Evolutionary conservation across 2,329 filamentous ascomycete species (phyloP), one percentile per base, ranked within the genome.

Genomic region (Phaeomoniella chlamydospora): DNA sequence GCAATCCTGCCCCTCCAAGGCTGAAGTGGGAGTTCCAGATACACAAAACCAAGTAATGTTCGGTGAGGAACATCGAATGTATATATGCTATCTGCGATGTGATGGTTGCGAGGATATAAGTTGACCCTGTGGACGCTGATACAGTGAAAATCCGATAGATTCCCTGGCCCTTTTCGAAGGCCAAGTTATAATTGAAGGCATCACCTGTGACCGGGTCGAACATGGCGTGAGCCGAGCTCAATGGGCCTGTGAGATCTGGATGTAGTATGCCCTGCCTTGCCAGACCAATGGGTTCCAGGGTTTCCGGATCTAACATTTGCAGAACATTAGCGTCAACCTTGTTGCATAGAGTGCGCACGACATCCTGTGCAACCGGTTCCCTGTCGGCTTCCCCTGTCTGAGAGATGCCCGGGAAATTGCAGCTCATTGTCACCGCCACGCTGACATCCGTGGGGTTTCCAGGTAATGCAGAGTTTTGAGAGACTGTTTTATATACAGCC

Each of bases 171-270:
- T 74, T 76, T 13, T 82, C 52, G 34, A 46, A 44, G 0, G 74
- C 66, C n/a, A 87, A 68, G 49, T 92, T 92, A 58, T 73, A 88
- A 56, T 90, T 92, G 65, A 73, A 88, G 4, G 82, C 50, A 43
- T 90, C 82, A 4, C 84, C 83, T 0, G 77, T 86, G 0, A 58
- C 54, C 0, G 78, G 80, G 50, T 90, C 82, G 1, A 71, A 68
- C 37, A 78, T 74, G 0, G 78, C 73, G 51, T 92, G 85, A 0
- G 84, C 72, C 29, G 72, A 77, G 2, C 78, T 77, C 11, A 82
- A 51, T 0, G 68, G 70, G 0, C 84, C 84, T 10, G 62, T 72
- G 10, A 92, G 65, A 0, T 71, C 65, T 0, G 80, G 77, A 50
- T 92, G 77, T 11, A 92, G 62, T 2, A 49, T 50, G 1, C 50